Conservation (phyloP, 192 early-diverging fungal genomes). For the Umbelopsis isabellina region DNA sequence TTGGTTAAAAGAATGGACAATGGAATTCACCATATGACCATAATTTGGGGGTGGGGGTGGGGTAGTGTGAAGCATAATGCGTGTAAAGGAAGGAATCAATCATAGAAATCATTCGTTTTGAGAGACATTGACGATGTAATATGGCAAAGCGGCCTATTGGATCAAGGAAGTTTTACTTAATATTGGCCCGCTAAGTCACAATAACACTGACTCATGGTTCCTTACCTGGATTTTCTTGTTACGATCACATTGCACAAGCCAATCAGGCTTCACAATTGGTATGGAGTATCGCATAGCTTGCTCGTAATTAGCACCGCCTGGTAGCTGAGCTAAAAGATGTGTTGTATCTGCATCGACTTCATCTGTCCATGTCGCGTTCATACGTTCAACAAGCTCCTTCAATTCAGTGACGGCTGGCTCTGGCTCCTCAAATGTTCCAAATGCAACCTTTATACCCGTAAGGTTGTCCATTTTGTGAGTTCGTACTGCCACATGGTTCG, state of each 20-base stretch:
- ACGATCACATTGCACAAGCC: slow-evolving; percentile 89
- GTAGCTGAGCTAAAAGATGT: slow-evolving; percentile 86
- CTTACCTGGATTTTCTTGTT: slow-evolving; percentile 84
- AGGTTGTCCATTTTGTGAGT: slow-evolving; percentile 97
- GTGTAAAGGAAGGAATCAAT: not conserved
- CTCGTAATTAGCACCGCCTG: slow-evolving; percentile 86
- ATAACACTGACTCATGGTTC: not conserved
- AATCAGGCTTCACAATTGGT: slow-evolving; percentile 94
- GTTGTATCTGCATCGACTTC: slow-evolving; percentile 87
- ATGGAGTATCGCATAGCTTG: slow-evolving; percentile 88
- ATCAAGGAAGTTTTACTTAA: not conserved
- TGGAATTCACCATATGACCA: too few species aligned
- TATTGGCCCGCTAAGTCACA: not conserved
- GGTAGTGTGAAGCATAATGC: too few species aligned
- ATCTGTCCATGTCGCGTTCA: slow-evolving; percentile 89
- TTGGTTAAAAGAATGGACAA: too few species aligned
- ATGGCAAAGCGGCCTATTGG: slow-evolving; percentile 53
- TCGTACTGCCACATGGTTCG: slow-evolving; percentile 72
- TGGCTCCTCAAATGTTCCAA: slow-evolving; percentile 83
- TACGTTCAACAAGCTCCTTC: slow-evolving; percentile 74
- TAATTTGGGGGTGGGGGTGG: too few species aligned
- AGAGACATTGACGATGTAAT: slow-evolving; percentile 52
- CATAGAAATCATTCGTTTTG: slow-evolving; percentile 20
- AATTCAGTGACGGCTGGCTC: slow-evolving; percentile 76
- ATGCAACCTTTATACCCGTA: slow-evolving; percentile 95